Conservation (phyloP, 352 stramenopile species). For the Globisporangium barbulae region DNA sequence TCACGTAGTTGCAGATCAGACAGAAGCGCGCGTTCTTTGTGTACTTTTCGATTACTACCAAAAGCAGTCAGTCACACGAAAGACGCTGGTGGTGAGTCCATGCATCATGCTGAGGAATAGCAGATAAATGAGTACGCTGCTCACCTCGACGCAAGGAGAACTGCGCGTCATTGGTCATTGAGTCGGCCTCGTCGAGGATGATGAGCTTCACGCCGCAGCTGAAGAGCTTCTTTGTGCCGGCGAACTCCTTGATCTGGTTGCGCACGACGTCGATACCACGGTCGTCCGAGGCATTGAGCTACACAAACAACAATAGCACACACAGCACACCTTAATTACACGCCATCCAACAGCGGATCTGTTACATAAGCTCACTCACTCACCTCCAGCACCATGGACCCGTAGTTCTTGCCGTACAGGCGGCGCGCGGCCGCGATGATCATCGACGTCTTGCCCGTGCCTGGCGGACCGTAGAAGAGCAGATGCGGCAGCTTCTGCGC, state of each 20-base stretch:
- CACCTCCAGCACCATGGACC: slow-evolving; percentile 93
- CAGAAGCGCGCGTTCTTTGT: slow-evolving; percentile 98
- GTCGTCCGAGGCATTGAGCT: slow-evolving; percentile 98
- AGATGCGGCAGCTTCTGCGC: slow-evolving; percentile 96
- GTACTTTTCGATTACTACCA: slow-evolving; percentile 96
- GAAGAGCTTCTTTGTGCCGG: slow-evolving; percentile 96
- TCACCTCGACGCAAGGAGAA: slow-evolving; percentile 91
- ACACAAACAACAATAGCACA: not conserved
- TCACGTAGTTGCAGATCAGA: slow-evolving; percentile 99
- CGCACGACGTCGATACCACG: slow-evolving; percentile 96
- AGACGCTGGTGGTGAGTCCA: no score
- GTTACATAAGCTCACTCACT: not conserved
- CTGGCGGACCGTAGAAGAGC: slow-evolving; percentile 96
- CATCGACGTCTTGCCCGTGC: slow-evolving; percentile 97
- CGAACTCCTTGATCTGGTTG: slow-evolving; percentile 98
- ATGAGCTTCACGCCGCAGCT: slow-evolving; percentile 95
- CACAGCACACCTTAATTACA: slow-evolving; percentile 3
- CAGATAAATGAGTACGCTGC: not conserved
- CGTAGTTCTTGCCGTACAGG: slow-evolving; percentile 95
- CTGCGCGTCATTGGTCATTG: slow-evolving; percentile 97
- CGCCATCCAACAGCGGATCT: not conserved
- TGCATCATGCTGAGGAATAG: no score
- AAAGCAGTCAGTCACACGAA: not conserved
- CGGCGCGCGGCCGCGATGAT: slow-evolving; percentile 95
- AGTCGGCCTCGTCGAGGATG: slow-evolving; percentile 98